A percentile compares a stretch with the other conserved stretches of the same genome.
Evolutionary conservation across 2,329 filamentous ascomycete species (phyloP).

Genomic region (Cercospora zeina): DNA sequence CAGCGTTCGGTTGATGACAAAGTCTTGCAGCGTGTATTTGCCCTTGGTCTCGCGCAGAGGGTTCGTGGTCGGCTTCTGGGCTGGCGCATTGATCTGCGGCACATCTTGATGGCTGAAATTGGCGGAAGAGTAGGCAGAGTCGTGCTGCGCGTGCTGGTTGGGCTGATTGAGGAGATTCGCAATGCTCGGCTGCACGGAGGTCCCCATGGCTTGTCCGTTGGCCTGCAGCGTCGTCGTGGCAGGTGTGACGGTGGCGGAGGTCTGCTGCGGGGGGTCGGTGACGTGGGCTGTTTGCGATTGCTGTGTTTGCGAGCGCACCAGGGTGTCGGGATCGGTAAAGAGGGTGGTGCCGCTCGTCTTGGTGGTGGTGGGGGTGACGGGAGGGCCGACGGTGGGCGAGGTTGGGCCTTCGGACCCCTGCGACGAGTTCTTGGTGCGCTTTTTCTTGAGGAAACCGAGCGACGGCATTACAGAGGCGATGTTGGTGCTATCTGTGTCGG

Average conservation of each 20-base stretch:
- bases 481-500: slow-evolving; percentile 19
- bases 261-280: slow-evolving; percentile 38
- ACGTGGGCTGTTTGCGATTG: slow-evolving; percentile 25
- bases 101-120: slow-evolving; percentile 44
- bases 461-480: slow-evolving; percentile 69
- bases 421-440: slow-evolving; percentile 85
- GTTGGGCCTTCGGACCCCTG: slow-evolving; percentile 59
- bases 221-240: slow-evolving; percentile 16
- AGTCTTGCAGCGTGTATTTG: slow-evolving; percentile 92
- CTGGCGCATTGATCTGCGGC: slow-evolving; percentile 40
- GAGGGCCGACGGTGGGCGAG: slow-evolving; percentile 53
- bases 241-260: slow-evolving; percentile 27
- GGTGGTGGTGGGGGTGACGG: slow-evolving; percentile 53
- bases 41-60: slow-evolving; percentile 77
- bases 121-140: slow-evolving; percentile 37
- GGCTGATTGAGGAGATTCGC: slow-evolving; percentile 76
- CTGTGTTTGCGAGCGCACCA: slow-evolving; percentile 29
- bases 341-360: slow-evolving; percentile 34
- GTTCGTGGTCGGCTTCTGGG: slow-evolving; percentile 38
- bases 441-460: slow-evolving; percentile 96
- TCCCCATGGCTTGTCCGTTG: slow-evolving; percentile 26
- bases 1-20: slow-evolving; percentile 83
- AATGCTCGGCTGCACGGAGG: slow-evolving; percentile 75
- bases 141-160: slow-evolving; percentile 40
- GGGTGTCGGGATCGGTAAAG: slow-evolving; percentile 37